Conservation (phyloP, 306 rosid species). For the Crataegus laevigata region DNA sequence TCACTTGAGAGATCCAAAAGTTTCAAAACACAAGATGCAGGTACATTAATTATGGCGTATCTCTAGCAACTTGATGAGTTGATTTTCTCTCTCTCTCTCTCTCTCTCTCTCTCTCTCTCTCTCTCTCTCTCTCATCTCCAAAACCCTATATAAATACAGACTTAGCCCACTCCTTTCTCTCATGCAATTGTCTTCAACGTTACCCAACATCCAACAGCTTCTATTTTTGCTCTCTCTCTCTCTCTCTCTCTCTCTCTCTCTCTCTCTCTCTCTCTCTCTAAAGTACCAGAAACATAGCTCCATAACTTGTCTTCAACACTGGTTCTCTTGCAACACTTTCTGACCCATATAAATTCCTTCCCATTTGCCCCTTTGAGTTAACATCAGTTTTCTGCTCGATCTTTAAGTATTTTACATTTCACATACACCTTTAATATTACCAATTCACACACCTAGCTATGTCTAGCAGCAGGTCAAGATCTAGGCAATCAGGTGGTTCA, state of each 20-base stretch:
- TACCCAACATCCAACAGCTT: slow-evolving; percentile 15
- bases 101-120: slow-evolving; percentile 22
- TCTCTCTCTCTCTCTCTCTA: background rate
- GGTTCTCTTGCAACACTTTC: background rate
- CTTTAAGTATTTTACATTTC: background rate
- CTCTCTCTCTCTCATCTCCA: slow-evolving; percentile 12
- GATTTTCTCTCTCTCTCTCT: slow-evolving; percentile 3
- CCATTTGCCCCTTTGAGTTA: background rate
- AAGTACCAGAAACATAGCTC: slow-evolving; percentile 9
- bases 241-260: slow-evolving; percentile 9
- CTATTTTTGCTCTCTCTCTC: slow-evolving; percentile 1
- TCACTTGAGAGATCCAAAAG: slow-evolving; percentile 7
- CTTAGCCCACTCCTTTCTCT: slow-evolving; percentile 39
- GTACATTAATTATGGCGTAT: background rate
- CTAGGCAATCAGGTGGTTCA: slow-evolving; percentile 67
- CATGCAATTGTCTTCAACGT: slow-evolving; percentile 41
- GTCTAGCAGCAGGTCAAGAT: slow-evolving; percentile 65
- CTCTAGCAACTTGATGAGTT: background rate
- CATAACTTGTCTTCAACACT: slow-evolving; percentile 3
- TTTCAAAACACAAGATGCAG: background rate
- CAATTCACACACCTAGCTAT: slow-evolving; percentile 7
- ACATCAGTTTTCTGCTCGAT: background rate
- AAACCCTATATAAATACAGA: slow-evolving; percentile 48
- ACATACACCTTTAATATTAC: background rate
- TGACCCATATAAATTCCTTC: background rate